Evolutionary conservation across 495 filamentous ascomycete genomes (phyloP), one percentile per base, ranked within the genome.

Genomic region (Elasticomyces elasticus): DNA sequence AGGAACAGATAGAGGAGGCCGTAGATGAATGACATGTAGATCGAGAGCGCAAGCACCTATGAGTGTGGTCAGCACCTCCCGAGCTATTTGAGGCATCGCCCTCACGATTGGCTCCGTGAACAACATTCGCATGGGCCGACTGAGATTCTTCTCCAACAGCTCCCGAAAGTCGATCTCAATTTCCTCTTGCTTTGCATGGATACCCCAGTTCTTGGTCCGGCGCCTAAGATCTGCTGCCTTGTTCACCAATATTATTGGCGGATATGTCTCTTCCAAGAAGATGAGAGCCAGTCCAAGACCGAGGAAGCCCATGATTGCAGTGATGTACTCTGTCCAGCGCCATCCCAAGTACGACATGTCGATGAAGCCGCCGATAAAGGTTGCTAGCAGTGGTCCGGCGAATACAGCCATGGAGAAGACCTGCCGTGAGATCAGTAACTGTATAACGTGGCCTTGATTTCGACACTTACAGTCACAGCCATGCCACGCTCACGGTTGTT

Each of bases 171-270:
- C 84, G 50, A 96, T 76, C 66, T 94, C 88, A 57, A 94, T 89
- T 71, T 94, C 88, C 64, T 94, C 89, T 66, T 94, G 86, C 64
- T 89, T 94, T 43, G 89, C 86, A 70, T 94, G 88, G 58, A 95
- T 94, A 42, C 87, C 89, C 88, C 89, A 94, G 71, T 94, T 94
- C 64, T 80, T 79, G 6, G 89, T 94, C 41, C 84, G 71, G 11
- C 86, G 85, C 44, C 89, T 84, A 20, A 95, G 74, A 51, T 89
- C 81, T 0, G 76, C 66, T 5, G 89, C 89, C 68, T 94, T 94
- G 24, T 71, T 65, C 46, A 92, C 76, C 0, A 94, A 74, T 48
- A 94, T 82, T 2, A 87, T 72, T 0, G 89, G 87, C 17, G 88
- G 86, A 62, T 94, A 95, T 0, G 88, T 86, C 69, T 95, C 89